These are phyloP conservation scores for Colletotrichum chlorophyti DNA, from an alignment of 2,329 filamentous ascomycete genomes.

Conservation along the genomic window DNA sequence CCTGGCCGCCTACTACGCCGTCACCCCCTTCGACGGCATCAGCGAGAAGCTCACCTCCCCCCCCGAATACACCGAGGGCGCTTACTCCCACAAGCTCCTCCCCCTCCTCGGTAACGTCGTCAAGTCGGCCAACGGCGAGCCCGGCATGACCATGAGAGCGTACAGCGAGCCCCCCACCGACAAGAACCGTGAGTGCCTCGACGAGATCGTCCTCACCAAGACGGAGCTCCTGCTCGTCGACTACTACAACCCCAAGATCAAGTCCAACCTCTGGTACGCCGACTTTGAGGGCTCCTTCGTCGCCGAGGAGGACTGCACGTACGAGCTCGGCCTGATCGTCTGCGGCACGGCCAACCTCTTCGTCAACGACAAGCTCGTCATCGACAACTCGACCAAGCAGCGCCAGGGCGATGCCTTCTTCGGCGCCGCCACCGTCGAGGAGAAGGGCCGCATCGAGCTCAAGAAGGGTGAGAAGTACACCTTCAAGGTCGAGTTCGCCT, in stretches of 20 bases:
- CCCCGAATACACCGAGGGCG: slow-evolving; percentile 63
- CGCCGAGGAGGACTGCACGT: slow-evolving; percentile 65
- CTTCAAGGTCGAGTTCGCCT: slow-evolving; percentile 65
- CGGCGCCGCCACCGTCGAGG: slow-evolving; percentile 68
- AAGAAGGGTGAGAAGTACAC: slow-evolving; percentile 66
- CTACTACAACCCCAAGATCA: slow-evolving; percentile 60
- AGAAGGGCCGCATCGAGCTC: slow-evolving; percentile 63
- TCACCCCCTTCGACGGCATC: slow-evolving; percentile 77
- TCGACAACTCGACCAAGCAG: slow-evolving; percentile 72
- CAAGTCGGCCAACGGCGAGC: slow-evolving; percentile 57
- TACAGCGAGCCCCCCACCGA: slow-evolving; percentile 64
- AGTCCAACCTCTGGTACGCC: slow-evolving; percentile 61
- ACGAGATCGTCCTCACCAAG: slow-evolving; percentile 53
- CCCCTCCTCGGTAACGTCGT: slow-evolving; percentile 62
- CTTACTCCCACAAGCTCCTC: slow-evolving; percentile 69
- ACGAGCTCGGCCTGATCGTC: slow-evolving; percentile 72
- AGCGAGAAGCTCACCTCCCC: slow-evolving; percentile 53
- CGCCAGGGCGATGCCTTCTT: slow-evolving; percentile 69
- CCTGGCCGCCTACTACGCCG: slow-evolving; percentile 67
- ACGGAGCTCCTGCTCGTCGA: slow-evolving; percentile 58
- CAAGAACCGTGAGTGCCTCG: slow-evolving; percentile 55
- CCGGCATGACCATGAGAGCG: slow-evolving; percentile 67
- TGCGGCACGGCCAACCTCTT: slow-evolving; percentile 71
- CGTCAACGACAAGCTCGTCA: slow-evolving; percentile 66
- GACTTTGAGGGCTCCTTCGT: slow-evolving; percentile 67